Evolutionary conservation across 2,329 filamentous ascomycete species (phyloP), one percentile per base, ranked within the genome.

Genomic region (Trichoderma simmonsii): DNA sequence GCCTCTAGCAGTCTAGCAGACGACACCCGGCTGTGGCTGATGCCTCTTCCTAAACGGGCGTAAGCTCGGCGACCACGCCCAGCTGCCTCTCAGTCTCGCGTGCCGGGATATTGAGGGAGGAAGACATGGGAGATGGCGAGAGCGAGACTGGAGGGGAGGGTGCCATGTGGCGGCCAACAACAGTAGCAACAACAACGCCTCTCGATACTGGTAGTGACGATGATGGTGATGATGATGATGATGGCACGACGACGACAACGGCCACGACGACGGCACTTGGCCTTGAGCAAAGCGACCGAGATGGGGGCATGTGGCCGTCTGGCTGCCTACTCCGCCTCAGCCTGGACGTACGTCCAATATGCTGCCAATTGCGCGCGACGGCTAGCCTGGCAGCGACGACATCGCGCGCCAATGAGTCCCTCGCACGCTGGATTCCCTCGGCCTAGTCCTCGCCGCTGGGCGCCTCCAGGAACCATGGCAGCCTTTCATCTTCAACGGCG

Each of bases 21-120:
- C 64, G 57, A 62, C 63, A 62, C 76, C 73, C 39, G 39, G 57
- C 54, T 61, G 64, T 62, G 70, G 63, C 70, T 72, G 70, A 59
- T 54, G 28, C 64, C 30, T 26, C 32, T 32, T 54, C 66, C 60
- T 43, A 60, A 65, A 65, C 11, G 59, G 59, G 64, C 66, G 64
- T 62, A 72, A 71, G 71, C 59, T 67, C 67, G 67, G 64, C 56
- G 15, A 30, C 48, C 59, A 59, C 43, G 69, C 64, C 15, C 34
- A 54, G 51, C 51, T 60, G 15, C 34, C 32, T 39, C 66, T 43
- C 39, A n/a, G 39, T 43, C 39, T 48, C 32, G 32, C 57, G 57
- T 61, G 57, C 32, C 48, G 56, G 48, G 21, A 34, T 4, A 66
- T 21, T 12, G 62, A 60, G 67, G 12, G n/a, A 14, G 18, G 12